These are phyloP conservation scores for Astrothelium macrocarpum DNA, from an alignment of 495 filamentous ascomycete species.

Conservation along the genomic window DNA sequence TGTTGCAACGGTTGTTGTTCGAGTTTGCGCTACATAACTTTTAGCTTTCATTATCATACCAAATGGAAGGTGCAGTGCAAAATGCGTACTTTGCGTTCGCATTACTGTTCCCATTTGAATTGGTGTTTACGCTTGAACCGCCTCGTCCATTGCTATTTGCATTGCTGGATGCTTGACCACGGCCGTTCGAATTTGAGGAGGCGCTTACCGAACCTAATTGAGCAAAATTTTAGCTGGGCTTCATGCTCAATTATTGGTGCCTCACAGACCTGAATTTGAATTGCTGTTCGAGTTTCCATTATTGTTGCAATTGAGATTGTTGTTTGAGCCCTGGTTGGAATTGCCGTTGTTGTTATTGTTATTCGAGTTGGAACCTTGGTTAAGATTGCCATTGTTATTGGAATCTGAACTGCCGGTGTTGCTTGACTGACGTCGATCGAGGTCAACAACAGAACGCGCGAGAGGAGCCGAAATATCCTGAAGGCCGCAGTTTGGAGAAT, in stretches of 20 bases:
- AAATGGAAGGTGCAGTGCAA: background rate
- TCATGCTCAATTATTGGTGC: background rate
- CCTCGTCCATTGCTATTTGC: background rate
- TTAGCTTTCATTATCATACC: background rate
- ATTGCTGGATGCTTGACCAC: background rate
- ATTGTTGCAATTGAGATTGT: background rate
- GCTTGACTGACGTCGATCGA: background rate
- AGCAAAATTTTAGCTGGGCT: background rate
- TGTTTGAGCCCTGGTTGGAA: background rate
- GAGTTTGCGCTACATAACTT: background rate
- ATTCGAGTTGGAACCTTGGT: background rate
- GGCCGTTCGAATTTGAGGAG: background rate
- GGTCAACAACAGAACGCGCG: background rate
- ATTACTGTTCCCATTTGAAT: background rate
- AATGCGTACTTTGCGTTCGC: background rate
- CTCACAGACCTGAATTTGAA: conserved; percentile 1
- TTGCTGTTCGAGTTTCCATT: conserved; percentile 3
- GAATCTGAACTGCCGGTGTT: background rate
- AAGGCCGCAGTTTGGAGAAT: background rate
- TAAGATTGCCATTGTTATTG: background rate
- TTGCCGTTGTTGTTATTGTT: background rate
- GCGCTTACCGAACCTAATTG: background rate
- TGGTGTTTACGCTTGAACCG: background rate
- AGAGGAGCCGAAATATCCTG: background rate
- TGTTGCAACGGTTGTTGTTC: conserved; percentile 1